Conservation (phyloP, 306 rosid genomes). For the Corylus avellana region DNA sequence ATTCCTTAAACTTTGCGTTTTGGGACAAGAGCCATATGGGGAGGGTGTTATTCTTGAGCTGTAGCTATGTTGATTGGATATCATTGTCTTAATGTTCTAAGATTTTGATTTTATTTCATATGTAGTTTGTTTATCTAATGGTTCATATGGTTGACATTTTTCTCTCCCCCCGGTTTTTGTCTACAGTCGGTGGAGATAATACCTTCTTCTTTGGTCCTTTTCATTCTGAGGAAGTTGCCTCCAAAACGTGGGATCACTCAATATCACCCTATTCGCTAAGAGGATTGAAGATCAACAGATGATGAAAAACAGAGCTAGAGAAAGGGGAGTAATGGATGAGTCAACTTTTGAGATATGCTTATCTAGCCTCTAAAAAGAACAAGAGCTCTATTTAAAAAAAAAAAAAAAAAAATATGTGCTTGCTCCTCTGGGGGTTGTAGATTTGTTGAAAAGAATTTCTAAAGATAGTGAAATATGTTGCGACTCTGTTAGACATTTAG, state of each 20-base stretch:
- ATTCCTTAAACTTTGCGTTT: neutral
- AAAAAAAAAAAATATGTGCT: neutral
- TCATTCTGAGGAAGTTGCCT: conserved; percentile 62
- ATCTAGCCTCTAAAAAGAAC: conserved; percentile 6
- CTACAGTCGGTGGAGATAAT: conserved; percentile 57
- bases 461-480: conserved; percentile 14
- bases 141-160: neutral
- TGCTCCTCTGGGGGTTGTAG: conserved; percentile 19
- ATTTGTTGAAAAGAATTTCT: conserved; percentile 25
- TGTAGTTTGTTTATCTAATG: neutral
- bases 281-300: neutral
- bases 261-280: conserved; percentile 59
- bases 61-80: neutral
- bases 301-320: neutral
- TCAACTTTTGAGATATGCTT: conserved; percentile 15
- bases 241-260: conserved; percentile 69
- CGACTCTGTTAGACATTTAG: neutral
- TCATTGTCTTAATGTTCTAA: neutral
- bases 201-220: conserved; percentile 59
- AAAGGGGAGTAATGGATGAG: conserved; percentile 4
- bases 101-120: neutral
- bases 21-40: neutral
- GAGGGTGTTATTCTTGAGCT: neutral
- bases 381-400: neutral
- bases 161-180: neutral